A percentile compares a stretch with the other conserved stretches of the same genome.
These are phyloP conservation scores for Fusarium sp. DNA, from an alignment of 2,329 filamentous ascomycete species.

Conservation along the genomic window DNA sequence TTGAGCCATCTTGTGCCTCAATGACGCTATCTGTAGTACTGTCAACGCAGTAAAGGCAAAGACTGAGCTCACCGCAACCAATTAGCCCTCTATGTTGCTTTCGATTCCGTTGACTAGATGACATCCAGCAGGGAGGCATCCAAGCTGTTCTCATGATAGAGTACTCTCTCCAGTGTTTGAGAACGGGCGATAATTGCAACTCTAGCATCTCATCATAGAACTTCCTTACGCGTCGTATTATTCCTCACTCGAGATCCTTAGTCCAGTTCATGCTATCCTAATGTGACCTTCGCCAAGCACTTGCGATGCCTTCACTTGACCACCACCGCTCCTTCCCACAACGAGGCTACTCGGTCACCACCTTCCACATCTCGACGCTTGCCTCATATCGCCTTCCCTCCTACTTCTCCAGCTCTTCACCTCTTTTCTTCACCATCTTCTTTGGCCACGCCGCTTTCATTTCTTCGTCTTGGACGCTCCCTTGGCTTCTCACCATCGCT, in stretches of 20 bases:
- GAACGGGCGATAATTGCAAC: too few species aligned
- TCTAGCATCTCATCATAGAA: too few species aligned
- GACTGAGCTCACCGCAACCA: too few species aligned
- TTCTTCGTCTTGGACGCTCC: not conserved
- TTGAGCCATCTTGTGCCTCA: not conserved
- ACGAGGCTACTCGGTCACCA: not conserved
- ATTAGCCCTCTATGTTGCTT: too few species aligned
- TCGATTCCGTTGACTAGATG: too few species aligned
- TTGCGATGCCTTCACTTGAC: conserved; percentile 1
- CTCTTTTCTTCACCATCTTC: conserved; percentile 9
- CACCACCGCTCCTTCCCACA: not conserved
- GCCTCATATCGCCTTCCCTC: not conserved
- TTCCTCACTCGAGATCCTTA: too few species aligned
- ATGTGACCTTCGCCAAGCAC: not conserved
- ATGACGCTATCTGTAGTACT: not conserved
- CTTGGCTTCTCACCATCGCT: not conserved
- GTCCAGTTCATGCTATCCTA: not conserved
- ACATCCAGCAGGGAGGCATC: too few species aligned
- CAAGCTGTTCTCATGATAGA: too few species aligned
- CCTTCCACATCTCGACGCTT: not conserved
- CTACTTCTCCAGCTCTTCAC: not conserved
- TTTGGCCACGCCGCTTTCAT: not conserved
- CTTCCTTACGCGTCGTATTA: too few species aligned
- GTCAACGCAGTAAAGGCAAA: not conserved
- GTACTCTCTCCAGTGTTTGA: too few species aligned